A percentile compares a stretch with the other conserved stretches of the same genome.
These are phyloP conservation scores for Eutrema heterophyllum DNA, from an alignment of 345 rosid species.

Conservation along the genomic window DNA sequence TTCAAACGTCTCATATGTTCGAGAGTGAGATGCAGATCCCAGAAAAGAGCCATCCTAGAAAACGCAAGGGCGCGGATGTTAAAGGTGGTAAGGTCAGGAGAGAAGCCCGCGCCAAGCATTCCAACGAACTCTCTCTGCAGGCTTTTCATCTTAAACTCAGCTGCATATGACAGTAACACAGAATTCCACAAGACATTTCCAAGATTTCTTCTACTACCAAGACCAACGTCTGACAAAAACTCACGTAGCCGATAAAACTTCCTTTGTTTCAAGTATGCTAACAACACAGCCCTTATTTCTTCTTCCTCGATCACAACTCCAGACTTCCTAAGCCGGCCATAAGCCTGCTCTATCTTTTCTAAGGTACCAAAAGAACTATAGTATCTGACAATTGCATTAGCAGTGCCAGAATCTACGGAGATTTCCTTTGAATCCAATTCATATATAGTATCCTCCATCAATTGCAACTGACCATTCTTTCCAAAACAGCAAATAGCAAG, in stretches of 20 bases:
- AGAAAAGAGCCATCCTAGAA: slow-evolving; percentile 70
- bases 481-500: slow-evolving; percentile 63
- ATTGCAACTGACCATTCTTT: slow-evolving; percentile 47
- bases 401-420: slow-evolving; percentile 41
- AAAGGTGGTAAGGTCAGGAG: slow-evolving; percentile 73
- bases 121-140: slow-evolving; percentile 69
- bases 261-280: slow-evolving; percentile 41
- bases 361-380: slow-evolving; percentile 51
- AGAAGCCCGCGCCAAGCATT: slow-evolving; percentile 59
- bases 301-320: slow-evolving; percentile 47
- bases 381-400: slow-evolving; percentile 46
- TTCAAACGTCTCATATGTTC: slow-evolving; percentile 67
- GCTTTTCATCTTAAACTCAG: slow-evolving; percentile 83
- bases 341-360: slow-evolving; percentile 60
- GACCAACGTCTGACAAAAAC: slow-evolving; percentile 63
- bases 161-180: slow-evolving; percentile 67
- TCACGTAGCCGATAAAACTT: slow-evolving; percentile 55
- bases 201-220: slow-evolving; percentile 51
- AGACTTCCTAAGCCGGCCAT: slow-evolving; percentile 48
- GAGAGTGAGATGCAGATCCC: slow-evolving; percentile 89
- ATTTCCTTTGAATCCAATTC: slow-evolving; percentile 44
- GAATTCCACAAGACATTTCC: slow-evolving; percentile 78
- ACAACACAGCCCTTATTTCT: slow-evolving; percentile 55
- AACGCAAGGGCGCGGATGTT: slow-evolving; percentile 71
- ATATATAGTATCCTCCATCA: slow-evolving; percentile 55